These are phyloP conservation scores for Hyphodiscus hymeniophilus DNA, from an alignment of 495 filamentous ascomycete species.

Conservation along the genomic window DNA sequence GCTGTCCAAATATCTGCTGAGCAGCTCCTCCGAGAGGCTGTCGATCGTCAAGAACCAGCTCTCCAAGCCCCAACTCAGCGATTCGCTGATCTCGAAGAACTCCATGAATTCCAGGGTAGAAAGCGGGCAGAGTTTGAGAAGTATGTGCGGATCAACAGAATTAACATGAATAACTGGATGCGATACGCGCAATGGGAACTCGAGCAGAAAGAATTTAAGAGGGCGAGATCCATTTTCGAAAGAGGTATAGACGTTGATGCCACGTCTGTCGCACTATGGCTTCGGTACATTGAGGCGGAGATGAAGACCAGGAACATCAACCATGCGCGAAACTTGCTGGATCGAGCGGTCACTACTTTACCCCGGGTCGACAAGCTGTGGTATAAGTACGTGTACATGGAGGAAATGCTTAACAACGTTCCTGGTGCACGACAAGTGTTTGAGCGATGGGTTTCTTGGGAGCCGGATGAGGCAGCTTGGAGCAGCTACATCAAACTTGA, in stretches of 20 bases:
- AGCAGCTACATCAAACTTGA: conserved; percentile 93
- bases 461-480: conserved; percentile 95
- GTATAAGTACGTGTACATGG: conserved; percentile 99
- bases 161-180: conserved; percentile 99
- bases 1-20: conserved; percentile 89
- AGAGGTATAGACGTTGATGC: conserved; percentile 87
- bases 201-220: conserved; percentile 96
- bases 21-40: conserved; percentile 94
- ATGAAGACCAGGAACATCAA: conserved; percentile 97
- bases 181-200: conserved; percentile 96
- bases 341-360: conserved; percentile 88
- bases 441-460: conserved; percentile 97
- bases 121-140: conserved; percentile 97
- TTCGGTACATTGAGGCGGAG: conserved; percentile 91
- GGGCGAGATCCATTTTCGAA: conserved; percentile 94
- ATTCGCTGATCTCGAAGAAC: conserved; percentile 93
- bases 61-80: conserved; percentile 88
- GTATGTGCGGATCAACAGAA: conserved; percentile 89
- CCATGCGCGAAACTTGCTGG: conserved; percentile 88
- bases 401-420: conserved; percentile 91
- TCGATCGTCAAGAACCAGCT: conserved; percentile 88
- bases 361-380: conserved; percentile 91
- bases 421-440: conserved; percentile 91
- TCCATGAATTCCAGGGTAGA: conserved; percentile 93
- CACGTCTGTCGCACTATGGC: conserved; percentile 69